These are phyloP conservation scores for Volvox reticuliferus DNA, from an alignment of 139 green algal species.

Conservation along the genomic window DNA sequence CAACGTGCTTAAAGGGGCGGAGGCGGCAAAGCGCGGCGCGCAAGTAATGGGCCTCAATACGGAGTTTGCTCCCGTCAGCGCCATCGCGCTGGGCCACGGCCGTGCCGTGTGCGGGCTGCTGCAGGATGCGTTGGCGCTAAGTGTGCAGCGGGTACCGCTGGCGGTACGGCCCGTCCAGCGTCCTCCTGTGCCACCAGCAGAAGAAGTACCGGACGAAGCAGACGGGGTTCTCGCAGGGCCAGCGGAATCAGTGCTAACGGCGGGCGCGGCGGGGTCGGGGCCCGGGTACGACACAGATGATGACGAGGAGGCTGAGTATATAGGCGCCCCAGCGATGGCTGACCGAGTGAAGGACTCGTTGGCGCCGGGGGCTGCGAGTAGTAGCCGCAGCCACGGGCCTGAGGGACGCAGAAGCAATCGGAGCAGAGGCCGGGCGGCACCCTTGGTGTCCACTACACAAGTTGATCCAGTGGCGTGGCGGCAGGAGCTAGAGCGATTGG, in stretches of 20 bases:
- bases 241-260: neutral
- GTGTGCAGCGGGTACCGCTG: constrained; percentile 15
- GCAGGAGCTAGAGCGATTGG: constrained; percentile 58
- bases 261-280: neutral
- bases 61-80: constrained; percentile 56
- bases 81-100: constrained; percentile 55
- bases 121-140: constrained; percentile 40
- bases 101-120: constrained; percentile 53
- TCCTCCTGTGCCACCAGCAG: constrained; percentile 10
- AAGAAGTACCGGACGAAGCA: constrained; percentile 37
- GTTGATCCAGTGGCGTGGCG: constrained; percentile 62
- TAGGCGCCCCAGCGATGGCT: neutral
- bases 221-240: neutral
- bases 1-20: constrained; percentile 64
- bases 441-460: neutral
- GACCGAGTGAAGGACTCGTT: constrained; percentile 3
- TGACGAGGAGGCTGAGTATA: constrained; percentile 31
- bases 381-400: neutral
- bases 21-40: constrained; percentile 53
- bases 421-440: neutral
- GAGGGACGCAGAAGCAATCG: neutral
- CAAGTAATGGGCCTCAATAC: constrained; percentile 50
- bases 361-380: neutral
- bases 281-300: neutral
- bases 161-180: constrained; percentile 9